Conservation (phyloP, 2,329 filamentous ascomycete genomes). For the Dissoconium aciculare region DNA sequence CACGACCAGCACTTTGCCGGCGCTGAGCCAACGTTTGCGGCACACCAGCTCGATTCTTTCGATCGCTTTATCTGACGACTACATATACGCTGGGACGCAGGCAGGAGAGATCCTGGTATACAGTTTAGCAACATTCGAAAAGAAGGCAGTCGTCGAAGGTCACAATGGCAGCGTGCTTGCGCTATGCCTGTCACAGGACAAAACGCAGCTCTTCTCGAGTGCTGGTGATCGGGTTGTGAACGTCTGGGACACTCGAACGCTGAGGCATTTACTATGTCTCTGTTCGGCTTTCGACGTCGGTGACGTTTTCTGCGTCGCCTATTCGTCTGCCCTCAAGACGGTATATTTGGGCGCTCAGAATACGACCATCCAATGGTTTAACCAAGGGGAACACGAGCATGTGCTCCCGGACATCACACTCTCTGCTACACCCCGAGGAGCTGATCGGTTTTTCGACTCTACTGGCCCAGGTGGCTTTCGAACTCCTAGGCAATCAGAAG, state of each 20-base stretch:
- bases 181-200: constrained; percentile 62
- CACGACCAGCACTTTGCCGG: constrained; percentile 32
- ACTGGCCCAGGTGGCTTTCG: constrained; percentile 66
- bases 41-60: constrained; percentile 70
- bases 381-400: constrained; percentile 26
- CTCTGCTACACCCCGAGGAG: constrained; percentile 39
- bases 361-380: constrained; percentile 85
- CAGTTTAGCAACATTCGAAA: constrained; percentile 77
- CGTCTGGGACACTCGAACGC: constrained; percentile 69
- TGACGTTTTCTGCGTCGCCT: constrained; percentile 89
- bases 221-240: constrained; percentile 90
- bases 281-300: constrained; percentile 90
- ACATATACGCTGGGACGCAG: constrained; percentile 84
- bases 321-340: constrained; percentile 63
- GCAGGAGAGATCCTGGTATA: constrained; percentile 85
- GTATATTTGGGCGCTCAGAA: constrained; percentile 90
- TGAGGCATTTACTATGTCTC: constrained; percentile 70
- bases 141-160: constrained; percentile 62
- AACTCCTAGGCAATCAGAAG: constrained; percentile 55
- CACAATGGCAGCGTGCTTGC: constrained; percentile 85
- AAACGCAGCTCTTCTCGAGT: constrained; percentile 70
- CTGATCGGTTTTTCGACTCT: constrained; percentile 90
- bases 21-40: constrained; percentile 57
- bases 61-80: constrained; percentile 62
- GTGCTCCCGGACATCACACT: constrained; percentile 24